phyloP scores from a whole-genome alignment of 2,329 filamentous ascomycete genomes.

The Rhinocladiella similis region DNA sequence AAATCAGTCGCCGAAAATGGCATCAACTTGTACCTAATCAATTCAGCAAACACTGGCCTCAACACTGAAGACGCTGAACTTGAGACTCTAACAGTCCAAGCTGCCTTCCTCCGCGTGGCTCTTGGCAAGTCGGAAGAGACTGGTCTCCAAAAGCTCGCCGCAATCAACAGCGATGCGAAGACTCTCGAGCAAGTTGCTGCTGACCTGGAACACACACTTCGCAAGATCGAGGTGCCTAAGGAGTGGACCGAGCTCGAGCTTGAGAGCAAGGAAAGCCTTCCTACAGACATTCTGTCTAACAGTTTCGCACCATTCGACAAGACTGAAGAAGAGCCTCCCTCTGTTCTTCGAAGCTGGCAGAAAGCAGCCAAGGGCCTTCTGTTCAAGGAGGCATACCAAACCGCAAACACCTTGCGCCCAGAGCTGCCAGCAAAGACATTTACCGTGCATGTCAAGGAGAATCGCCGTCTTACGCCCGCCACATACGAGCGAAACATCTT shows the following conservation, averaged over 20 bases:
- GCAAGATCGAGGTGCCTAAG: constrained; percentile 72
- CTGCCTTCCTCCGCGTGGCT: constrained; percentile 80
- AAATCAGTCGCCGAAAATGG: constrained; percentile 70
- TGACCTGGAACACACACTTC: constrained; percentile 67
- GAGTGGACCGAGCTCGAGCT: constrained; percentile 73
- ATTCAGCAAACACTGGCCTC: constrained; percentile 67
- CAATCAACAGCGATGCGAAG: constrained; percentile 60
- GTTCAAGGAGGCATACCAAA: constrained; percentile 93
- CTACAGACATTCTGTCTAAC: constrained; percentile 68
- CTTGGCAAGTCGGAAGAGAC: constrained; percentile 64
- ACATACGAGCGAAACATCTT: constrained; percentile 99
- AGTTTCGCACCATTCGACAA: constrained; percentile 83
- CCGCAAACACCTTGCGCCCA: constrained; percentile 71
- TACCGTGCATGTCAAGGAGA: constrained; percentile 90
- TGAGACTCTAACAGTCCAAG: constrained; percentile 69
- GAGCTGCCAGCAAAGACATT: constrained; percentile 84
- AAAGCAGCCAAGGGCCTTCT: constrained; percentile 80
- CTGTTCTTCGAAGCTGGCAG: constrained; percentile 74
- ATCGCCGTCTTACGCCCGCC: constrained; percentile 81
- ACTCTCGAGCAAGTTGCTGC: constrained; percentile 60
- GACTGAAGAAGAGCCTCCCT: constrained; percentile 66
- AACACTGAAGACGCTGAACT: constrained; percentile 64
- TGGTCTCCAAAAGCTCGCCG: constrained; percentile 66
- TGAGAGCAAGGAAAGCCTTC: constrained; percentile 58
- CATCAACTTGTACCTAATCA: constrained; percentile 72